Base-by-base conservation (phyloP, 108 stramenopile species). In the Chaetoceros muelleri region DNA sequence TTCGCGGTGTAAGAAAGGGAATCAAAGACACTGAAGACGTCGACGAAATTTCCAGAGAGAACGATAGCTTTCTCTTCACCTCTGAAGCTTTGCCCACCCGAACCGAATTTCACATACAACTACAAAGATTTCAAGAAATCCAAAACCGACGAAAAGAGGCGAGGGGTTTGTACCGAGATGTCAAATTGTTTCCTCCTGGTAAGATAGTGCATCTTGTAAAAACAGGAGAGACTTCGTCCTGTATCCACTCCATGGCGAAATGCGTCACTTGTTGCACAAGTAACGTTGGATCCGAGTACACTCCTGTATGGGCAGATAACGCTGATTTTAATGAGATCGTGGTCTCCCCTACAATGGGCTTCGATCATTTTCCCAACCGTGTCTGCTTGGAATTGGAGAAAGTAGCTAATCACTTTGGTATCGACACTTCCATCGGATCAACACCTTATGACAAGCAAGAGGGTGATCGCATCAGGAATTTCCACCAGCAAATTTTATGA, bases 321-420 rank as follows among this genome's bases (percentile, higher is more conserved):
- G 86, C 87, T 50, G 90, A 85, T 53, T 81, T 95, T 48, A 80
- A 85, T 61, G 86, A 90, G 59, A 87, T 95, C 47, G 80, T 83
- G 24, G 83, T 95, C 17, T 80, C 74, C 52, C 81, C 90, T 28
- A 87, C 85, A 24, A 81, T 95, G 74, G 90, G 79, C 46, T 84
- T 85, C 1, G 93, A 95, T 61, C 93, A 95, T 53, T 92, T 95
- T 52, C 82, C 89, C 23, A 82, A 89, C 66, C 75, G 88, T 5
- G 74, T 93, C 44, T 71, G 70, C 51, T 50, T 70, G 52, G 79
- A 76, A 50, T 58, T 91, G 26, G 74, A 79, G 46, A 71, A 55
- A 24, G 58, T 84, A 30, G 78, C 80, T 7, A 50, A 40, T 40
- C 13, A 5, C 34, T 40, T 40, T 40, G 34, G 34, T 10, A 40